A percentile compares a stretch with the other conserved stretches of the same genome.
These are phyloP conservation scores for Lunularia cruciata DNA, from an alignment of 225 moss, liverwort and hornwort genomes.

Conservation along the genomic window DNA sequence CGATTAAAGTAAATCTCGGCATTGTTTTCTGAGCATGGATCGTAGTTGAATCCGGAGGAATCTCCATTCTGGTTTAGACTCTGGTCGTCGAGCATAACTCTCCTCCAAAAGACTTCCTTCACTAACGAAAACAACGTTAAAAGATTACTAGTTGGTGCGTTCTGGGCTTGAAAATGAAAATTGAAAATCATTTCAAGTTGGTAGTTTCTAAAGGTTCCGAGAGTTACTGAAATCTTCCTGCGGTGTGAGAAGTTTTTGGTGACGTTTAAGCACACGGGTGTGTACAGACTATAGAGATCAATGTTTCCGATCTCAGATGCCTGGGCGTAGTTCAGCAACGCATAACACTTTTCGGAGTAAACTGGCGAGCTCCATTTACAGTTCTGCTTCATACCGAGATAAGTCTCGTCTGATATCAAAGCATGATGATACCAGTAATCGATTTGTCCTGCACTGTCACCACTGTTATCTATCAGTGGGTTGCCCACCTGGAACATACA, in stretches of 20 bases:
- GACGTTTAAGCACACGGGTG: slow-evolving; percentile 25
- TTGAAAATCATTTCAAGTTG: too few relatives aligned
- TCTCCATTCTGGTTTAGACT: background rate
- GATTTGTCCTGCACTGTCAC: slow-evolving; percentile 44
- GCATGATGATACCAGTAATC: slow-evolving; percentile 66
- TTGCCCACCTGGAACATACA: slow-evolving; percentile 61
- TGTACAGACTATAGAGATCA: slow-evolving; percentile 35
- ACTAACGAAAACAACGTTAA: too few relatives aligned
- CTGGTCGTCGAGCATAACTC: background rate
- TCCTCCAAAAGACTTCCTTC: too few relatives aligned
- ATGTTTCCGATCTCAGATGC: slow-evolving; percentile 38
- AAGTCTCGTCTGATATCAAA: slow-evolving; percentile 61
- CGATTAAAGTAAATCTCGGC: slow-evolving; percentile 51
- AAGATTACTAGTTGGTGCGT: too few relatives aligned
- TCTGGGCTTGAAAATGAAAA: too few relatives aligned
- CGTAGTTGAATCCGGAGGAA: background rate
- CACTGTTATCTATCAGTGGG: slow-evolving; percentile 44
- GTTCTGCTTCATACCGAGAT: slow-evolving; percentile 31
- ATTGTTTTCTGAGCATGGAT: slow-evolving; percentile 42
- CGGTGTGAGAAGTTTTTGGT: background rate
- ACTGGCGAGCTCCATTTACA: slow-evolving; percentile 49
- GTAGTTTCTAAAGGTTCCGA: too few relatives aligned
- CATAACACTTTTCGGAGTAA: slow-evolving; percentile 29
- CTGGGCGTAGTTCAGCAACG: slow-evolving; percentile 31
- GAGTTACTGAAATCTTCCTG: background rate